A percentile compares a stretch with the other conserved stretches of the same genome.
phyloP scores from a whole-genome alignment of 2,329 filamentous ascomycete genomes.

The Xylaria arbuscula region DNA sequence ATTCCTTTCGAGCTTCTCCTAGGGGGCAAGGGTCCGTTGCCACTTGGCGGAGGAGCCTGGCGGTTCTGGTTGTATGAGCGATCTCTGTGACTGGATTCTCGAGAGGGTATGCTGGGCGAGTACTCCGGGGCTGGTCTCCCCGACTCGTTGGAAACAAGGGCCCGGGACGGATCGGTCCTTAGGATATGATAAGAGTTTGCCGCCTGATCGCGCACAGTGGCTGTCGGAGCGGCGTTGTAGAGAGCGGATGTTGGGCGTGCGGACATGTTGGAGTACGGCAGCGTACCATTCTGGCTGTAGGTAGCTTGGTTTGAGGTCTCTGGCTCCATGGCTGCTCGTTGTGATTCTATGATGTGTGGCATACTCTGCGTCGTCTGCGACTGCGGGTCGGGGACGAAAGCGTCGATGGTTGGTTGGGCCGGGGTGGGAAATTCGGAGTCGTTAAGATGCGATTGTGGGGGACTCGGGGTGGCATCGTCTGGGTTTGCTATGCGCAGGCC shows the following conservation, averaged over 20 bases:
- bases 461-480: conserved; percentile 70
- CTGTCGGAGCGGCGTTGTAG: conserved; percentile 44
- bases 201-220: conserved; percentile 51
- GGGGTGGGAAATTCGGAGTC: conserved; percentile 48
- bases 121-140: conserved; percentile 71
- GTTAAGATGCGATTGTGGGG: conserved; percentile 48
- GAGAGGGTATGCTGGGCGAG: conserved; percentile 69
- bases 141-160: conserved; percentile 67
- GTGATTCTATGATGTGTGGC: conserved; percentile 40
- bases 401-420: conserved; percentile 42
- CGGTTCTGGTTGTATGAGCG: conserved; percentile 72
- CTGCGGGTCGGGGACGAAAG: conserved; percentile 42
- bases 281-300: conserved; percentile 42
- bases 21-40: conserved; percentile 74
- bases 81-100: conserved; percentile 77
- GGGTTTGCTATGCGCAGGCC: conserved; percentile 97
- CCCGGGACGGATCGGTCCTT: conserved; percentile 68
- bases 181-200: conserved; percentile 57
- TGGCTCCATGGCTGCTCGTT: conserved; percentile 41
- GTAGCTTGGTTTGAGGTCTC: conserved; percentile 43
- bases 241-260: conserved; percentile 51
- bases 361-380: conserved; percentile 40
- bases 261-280: conserved; percentile 46
- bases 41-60: conserved; percentile 61
- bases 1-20: conserved; percentile 81